These are phyloP conservation scores for Rubus idaeus DNA, from an alignment of 306 rosid genomes.

Conservation along the genomic window DNA sequence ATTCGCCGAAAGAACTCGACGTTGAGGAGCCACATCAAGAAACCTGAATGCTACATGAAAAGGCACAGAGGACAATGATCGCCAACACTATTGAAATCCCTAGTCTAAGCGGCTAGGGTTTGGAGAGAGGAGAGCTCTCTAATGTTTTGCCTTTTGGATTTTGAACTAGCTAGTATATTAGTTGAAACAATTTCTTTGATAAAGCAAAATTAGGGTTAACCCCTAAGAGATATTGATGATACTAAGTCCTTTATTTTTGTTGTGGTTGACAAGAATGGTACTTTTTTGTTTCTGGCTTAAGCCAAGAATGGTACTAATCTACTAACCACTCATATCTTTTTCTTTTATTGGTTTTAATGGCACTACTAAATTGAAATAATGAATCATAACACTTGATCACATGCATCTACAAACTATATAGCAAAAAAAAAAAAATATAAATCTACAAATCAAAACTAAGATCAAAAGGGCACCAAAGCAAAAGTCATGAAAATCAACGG, in stretches of 20 bases:
- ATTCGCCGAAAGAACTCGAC: too few relatives aligned
- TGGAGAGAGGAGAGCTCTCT: too few relatives aligned
- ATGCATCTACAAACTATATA: not conserved
- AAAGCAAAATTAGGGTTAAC: not conserved
- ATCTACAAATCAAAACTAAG: not conserved
- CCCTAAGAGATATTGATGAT: not conserved
- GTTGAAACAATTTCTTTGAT: not conserved
- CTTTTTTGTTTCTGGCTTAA: too few relatives aligned
- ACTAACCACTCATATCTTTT: not conserved
- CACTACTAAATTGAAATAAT: not conserved
- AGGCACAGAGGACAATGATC: too few relatives aligned
- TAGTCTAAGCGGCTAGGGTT: too few relatives aligned
- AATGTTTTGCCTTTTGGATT: too few relatives aligned
- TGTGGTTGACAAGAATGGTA: too few relatives aligned
- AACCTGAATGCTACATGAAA: too few relatives aligned
- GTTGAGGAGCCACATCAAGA: too few relatives aligned
- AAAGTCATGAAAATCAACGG: conserved; percentile 23
- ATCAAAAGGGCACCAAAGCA: not conserved
- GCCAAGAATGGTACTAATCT: not conserved
- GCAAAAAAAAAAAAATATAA: too few relatives aligned
- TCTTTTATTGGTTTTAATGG: not conserved
- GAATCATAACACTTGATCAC: not conserved
- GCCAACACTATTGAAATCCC: too few relatives aligned
- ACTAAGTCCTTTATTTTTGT: not conserved
- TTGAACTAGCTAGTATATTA: too few relatives aligned